Conservation (phyloP, 495 filamentous ascomycete species). For the Penicillium cosmopolitanum region DNA sequence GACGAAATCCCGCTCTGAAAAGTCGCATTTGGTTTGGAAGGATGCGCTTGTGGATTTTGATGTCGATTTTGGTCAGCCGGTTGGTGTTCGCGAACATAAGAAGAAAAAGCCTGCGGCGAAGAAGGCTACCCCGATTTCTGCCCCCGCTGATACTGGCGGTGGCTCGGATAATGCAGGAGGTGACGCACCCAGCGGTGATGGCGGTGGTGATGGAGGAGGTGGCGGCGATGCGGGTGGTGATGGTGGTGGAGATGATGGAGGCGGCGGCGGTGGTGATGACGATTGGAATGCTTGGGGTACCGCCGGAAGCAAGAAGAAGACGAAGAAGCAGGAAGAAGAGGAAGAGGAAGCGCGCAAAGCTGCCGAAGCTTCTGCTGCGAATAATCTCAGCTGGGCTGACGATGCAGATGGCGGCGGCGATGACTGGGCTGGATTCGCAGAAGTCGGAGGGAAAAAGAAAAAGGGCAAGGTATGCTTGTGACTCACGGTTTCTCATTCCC, state of each 20-base stretch:
- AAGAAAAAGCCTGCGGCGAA: slow-evolving; percentile 45
- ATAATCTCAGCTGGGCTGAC: slow-evolving; percentile 52
- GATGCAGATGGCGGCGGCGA: slow-evolving; percentile 36
- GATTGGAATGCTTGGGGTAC: slow-evolving; percentile 47
- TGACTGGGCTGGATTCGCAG: slow-evolving; percentile 40
- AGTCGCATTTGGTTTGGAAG: slow-evolving; percentile 39
- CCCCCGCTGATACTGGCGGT: slow-evolving; percentile 27
- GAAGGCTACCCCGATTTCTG: slow-evolving; percentile 35
- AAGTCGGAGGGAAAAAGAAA: slow-evolving; percentile 46
- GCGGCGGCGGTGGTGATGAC: slow-evolving; percentile 34
- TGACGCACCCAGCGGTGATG: slow-evolving; percentile 28
- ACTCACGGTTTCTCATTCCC: too few relatives aligned
- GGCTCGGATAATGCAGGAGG: slow-evolving; percentile 33
- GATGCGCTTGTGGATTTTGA: slow-evolving; percentile 34
- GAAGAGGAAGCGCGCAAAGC: slow-evolving; percentile 40
- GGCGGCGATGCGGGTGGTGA: slow-evolving; percentile 39
- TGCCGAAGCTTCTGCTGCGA: slow-evolving; percentile 37
- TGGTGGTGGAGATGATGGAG: slow-evolving; percentile 31
- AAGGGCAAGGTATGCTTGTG: slow-evolving; percentile 49
- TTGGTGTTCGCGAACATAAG: slow-evolving; percentile 52
- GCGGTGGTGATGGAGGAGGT: slow-evolving; percentile 37
- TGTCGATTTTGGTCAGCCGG: slow-evolving; percentile 57
- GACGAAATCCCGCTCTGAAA: slow-evolving; percentile 35
- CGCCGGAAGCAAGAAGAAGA: slow-evolving; percentile 46
- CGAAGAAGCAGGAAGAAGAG: slow-evolving; percentile 39